These are phyloP conservation scores for Pelargonium citronellum DNA, from an alignment of 441 rosid genomes.

Conservation along the genomic window DNA sequence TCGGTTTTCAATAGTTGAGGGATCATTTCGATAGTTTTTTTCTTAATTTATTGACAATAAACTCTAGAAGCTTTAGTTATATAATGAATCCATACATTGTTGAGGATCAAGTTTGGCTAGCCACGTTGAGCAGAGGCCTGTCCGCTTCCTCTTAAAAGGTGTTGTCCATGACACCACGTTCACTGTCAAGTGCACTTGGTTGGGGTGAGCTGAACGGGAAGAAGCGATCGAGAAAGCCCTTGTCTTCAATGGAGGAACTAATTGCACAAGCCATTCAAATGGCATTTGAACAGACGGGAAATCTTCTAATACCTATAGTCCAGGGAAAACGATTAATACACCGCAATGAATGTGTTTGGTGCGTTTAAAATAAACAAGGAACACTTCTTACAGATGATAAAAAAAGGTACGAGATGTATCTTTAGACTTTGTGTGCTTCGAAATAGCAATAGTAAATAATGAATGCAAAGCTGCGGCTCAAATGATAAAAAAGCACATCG, in stretches of 20 bases:
- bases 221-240: conserved; percentile 92
- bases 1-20: too few relatives aligned
- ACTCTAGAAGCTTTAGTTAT: conserved; percentile 2
- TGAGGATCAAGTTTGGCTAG: conserved; percentile 69
- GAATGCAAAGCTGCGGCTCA: background rate
- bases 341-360: background rate
- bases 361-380: background rate
- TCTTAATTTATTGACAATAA: background rate
- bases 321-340: background rate
- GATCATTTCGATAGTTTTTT: background rate
- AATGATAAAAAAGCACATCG: background rate
- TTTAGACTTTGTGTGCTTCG: too few relatives aligned
- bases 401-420: too few relatives aligned
- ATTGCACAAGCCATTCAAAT: conserved; percentile 88
- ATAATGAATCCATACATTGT: conserved; percentile 37
- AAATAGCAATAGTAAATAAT: too few relatives aligned
- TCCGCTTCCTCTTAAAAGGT: conserved; percentile 66
- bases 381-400: too few relatives aligned
- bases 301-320: conserved; percentile 72
- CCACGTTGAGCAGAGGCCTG: conserved; percentile 89
- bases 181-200: conserved; percentile 82
- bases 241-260: conserved; percentile 76
- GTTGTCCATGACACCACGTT: conserved; percentile 78
- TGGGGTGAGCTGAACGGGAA: conserved; percentile 70
- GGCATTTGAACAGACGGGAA: conserved; percentile 92